Base-by-base conservation (phyloP, 1,139 yeast species). In the Scheffersomyces quercinus region DNA sequence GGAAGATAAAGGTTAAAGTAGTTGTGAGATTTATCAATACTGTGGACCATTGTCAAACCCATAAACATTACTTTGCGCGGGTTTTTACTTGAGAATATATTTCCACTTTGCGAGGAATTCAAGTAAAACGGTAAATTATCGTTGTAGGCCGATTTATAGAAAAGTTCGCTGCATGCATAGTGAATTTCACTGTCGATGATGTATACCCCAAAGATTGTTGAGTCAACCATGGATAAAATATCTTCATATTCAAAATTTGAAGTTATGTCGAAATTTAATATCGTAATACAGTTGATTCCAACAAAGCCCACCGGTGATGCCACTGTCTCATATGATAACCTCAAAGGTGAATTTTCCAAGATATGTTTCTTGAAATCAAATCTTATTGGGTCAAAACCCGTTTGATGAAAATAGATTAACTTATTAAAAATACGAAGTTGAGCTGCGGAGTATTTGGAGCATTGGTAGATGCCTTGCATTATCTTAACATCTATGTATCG, bases 1-100 rank as follows among this genome's bases (percentile, higher is more conserved):
- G 95, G 89, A 0, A 86, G 65, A 52, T 87, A 83, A 2, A 89
- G 44, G 47, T 86, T 82, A 41, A 87, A 56, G 29, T 65, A 55
- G 8, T 65, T 58, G 1, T 65, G 56, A 0, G 50, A 47, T 0
- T 51, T 45, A 54, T 85, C 78, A n/a, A 88, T 66, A 2, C 93
- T 84, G 57, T 85, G 93, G 2, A 85, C 64, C 39, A 85, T 64
- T 1, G 75, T 74, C 11, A 83, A 58, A 0, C 83, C 81, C 37
- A 57, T 41, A 42, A 62, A 70, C n/a, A 41, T 39, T 4, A 53
- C 45, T 40, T 49, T 36, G 16, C 51, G 12, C 26, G 49, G 9
- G 34, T 51, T 44, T 29, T 44, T 45, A n/a, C 55, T 54, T 26
- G 37, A 28, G 4, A 53, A 38, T 12, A 62, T 30, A 5, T 49